phyloP scores from a whole-genome alignment of 2,329 filamentous ascomycete genomes.

The Curvularia eragrostidis region DNA sequence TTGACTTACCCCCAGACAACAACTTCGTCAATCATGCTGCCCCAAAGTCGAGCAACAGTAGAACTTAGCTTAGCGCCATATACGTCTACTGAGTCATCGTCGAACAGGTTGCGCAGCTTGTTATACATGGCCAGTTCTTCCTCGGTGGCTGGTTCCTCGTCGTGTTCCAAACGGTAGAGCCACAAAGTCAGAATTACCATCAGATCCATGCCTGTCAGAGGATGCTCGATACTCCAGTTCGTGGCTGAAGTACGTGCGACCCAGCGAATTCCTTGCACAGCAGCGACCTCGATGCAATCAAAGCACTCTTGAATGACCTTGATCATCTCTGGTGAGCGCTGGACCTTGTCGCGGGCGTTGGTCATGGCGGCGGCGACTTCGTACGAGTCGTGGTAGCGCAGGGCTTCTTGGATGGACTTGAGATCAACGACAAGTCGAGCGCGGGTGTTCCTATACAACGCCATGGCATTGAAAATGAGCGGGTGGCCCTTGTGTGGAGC shows the following conservation, averaged over 20 bases:
- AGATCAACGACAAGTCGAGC: conserved; percentile 92
- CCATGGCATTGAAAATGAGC: conserved; percentile 97
- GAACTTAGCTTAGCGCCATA: conserved; percentile 88
- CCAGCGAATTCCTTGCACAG: conserved; percentile 93
- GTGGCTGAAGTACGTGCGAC: conserved; percentile 96
- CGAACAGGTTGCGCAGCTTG: conserved; percentile 87
- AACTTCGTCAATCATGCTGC: conserved; percentile 96
- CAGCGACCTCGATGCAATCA: conserved; percentile 95
- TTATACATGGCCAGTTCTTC: conserved; percentile 90
- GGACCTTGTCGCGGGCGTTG: conserved; percentile 88
- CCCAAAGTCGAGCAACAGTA: conserved; percentile 94
- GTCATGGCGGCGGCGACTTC: conserved; percentile 98
- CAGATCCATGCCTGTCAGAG: conserved; percentile 92
- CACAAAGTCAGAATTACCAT: conserved; percentile 98
- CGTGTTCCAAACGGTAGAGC: conserved; percentile 99
- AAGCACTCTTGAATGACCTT: conserved; percentile 98
- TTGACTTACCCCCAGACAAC: conserved; percentile 96
- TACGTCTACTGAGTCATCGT: conserved; percentile 84
- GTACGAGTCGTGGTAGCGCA: conserved; percentile 96
- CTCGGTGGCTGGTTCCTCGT: conserved; percentile 86
- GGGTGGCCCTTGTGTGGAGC: conserved; percentile 96
- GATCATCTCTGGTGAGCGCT: conserved; percentile 96
- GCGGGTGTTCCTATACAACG: conserved; percentile 92
- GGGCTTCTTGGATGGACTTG: conserved; percentile 92
- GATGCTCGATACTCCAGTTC: conserved; percentile 99